Evolutionary conservation across 108 stramenopile species (phyloP).

Genomic region (Seminavis robusta): DNA sequence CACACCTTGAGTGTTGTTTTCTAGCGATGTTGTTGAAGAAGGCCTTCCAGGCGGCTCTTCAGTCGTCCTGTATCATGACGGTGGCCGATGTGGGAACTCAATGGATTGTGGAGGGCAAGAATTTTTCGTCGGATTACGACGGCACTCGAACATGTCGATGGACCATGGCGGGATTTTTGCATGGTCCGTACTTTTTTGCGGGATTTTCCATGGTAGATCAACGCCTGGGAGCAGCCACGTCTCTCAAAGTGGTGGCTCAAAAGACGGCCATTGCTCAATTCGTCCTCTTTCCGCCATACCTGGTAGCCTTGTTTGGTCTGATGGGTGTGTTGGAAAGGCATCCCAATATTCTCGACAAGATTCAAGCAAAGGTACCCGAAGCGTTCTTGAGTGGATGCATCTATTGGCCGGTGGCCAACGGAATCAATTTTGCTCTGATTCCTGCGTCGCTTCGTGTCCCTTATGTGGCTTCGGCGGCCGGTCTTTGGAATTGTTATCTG

Average conservation of each 20-base stretch:
- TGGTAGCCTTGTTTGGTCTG: slow-evolving; percentile 30
- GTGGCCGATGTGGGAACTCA: slow-evolving; percentile 37
- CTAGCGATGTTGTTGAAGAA: slow-evolving; percentile 14
- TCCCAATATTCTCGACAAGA: slow-evolving; percentile 23
- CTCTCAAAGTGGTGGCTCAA: slow-evolving; percentile 15
- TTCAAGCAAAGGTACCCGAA: slow-evolving; percentile 22
- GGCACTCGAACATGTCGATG: slow-evolving; percentile 33
- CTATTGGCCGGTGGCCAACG: slow-evolving; percentile 45
- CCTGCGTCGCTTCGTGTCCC: slow-evolving; percentile 24
- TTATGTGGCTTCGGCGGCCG: slow-evolving; percentile 28
- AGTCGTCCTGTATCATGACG: slow-evolving; percentile 39
- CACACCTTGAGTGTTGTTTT: too few species aligned
- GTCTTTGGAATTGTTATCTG: slow-evolving; percentile 44
- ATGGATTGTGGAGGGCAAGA: slow-evolving; percentile 16
- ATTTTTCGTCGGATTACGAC: not conserved
- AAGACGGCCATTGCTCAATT: slow-evolving; percentile 42
- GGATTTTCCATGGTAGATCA: slow-evolving; percentile 37
- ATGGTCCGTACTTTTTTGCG: slow-evolving; percentile 40
- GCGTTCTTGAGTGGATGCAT: slow-evolving; percentile 38
- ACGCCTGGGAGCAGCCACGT: slow-evolving; percentile 20
- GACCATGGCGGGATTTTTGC: slow-evolving; percentile 29
- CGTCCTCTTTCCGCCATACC: slow-evolving; percentile 44
- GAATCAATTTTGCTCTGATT: slow-evolving; percentile 33
- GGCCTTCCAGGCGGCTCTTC: slow-evolving; percentile 25
- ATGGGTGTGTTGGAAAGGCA: slow-evolving; percentile 30